Base-by-base conservation (phyloP, 306 rosid species). In the Cucurbita pepo region DNA sequence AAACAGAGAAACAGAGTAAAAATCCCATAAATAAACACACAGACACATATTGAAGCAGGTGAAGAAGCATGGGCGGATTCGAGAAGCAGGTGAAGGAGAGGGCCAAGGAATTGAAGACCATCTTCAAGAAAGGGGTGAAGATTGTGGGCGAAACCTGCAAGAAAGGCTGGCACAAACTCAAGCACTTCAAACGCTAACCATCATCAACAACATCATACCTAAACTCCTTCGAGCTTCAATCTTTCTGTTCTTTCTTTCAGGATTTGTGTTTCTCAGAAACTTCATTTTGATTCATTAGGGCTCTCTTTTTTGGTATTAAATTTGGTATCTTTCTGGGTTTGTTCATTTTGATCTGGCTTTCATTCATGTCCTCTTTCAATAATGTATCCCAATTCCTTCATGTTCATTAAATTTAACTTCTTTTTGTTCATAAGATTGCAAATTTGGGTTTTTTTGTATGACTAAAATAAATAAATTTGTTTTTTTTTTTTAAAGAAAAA, bases 101-200 rank as follows among this genome's bases (percentile, higher is more conserved):
- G 76, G 90, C 92, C 7, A 61, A 12, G 76, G 92, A 59, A 78
- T 79, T 92, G 62, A 85, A 81, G 84, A 22, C 1, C 40, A 56
- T 89, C 3, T 64, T 92, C 38, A 79, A 75, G 75, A 92, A 81
- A 72, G 95, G 97, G 1, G 83, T 86, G 43, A 88, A 66, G 82
- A 30, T 85, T 53, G 95, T 89, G 0, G 89, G 92, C 47, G 59
- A 86, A n/a, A 79, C 97, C 14, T 88, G 88, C 88, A 92, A 81
- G 87, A 92, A 86, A 77, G 92, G 97, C 1, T 89, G 96, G 97
- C 5, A 14, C 73, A 91, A 82, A 82, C 81, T 91, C 72, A 89
- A 73, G 90, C 78, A 86, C 53, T 54, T 85, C 61, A 88, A 80
- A 61, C 73, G 86, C 71, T 83, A 78, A 85, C 62, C 7, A 50